Conservation (phyloP, 2,329 filamentous ascomycete species). For the Davidsoniella neocaledoniae region DNA sequence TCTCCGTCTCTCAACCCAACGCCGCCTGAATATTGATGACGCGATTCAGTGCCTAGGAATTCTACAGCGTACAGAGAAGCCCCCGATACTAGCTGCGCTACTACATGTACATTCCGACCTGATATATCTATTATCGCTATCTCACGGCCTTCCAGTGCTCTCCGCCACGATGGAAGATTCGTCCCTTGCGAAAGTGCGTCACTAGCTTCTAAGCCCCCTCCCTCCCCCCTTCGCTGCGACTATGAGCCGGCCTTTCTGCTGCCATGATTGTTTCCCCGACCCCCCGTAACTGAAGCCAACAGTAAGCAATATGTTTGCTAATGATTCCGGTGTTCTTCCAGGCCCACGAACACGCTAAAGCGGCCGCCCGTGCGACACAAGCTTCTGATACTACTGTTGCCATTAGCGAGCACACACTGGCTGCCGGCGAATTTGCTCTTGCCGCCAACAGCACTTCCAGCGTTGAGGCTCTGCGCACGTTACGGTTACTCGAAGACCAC, state of each 20-base stretch:
- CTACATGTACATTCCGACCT: no score
- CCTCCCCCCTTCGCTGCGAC: neutral
- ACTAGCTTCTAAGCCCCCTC: neutral
- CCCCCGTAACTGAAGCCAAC: neutral
- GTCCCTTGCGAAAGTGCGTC: conserved; percentile 44
- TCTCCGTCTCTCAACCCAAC: no score
- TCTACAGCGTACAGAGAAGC: no score
- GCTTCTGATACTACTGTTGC: conserved; percentile 63
- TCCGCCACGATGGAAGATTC: conserved; percentile 45
- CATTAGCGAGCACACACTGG: conserved; percentile 72
- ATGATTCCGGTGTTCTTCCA: conserved; percentile 22
- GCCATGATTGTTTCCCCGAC: no score
- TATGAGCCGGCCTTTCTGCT: no score
- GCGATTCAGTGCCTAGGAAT: no score
- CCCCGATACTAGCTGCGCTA: no score
- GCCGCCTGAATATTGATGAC: no score
- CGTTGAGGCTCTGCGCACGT: conserved; percentile 61
- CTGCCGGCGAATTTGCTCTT: conserved; percentile 74
- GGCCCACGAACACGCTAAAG: conserved; percentile 80
- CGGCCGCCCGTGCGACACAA: conserved; percentile 60
- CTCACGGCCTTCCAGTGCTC: no score
- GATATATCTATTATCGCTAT: no score
- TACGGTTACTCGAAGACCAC: conserved; percentile 73
- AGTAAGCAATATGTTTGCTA: neutral
- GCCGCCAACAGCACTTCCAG: conserved; percentile 56